These are phyloP conservation scores for Aspergillus panamensis DNA, from an alignment of 495 filamentous ascomycete genomes.

Conservation along the genomic window DNA sequence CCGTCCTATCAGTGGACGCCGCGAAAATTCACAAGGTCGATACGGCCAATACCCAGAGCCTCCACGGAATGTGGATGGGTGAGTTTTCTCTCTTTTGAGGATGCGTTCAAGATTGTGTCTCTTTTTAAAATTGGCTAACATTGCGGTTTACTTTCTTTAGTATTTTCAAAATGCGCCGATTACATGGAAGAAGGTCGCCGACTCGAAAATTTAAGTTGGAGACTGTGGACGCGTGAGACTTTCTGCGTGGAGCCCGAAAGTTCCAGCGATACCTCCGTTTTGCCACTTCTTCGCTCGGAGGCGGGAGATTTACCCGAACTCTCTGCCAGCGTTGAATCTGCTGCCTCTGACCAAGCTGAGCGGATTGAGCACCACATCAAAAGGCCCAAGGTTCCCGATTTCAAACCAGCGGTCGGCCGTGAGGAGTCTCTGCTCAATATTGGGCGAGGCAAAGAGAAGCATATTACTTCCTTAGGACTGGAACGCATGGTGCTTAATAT, in stretches of 20 bases:
- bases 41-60: slow-evolving; percentile 84
- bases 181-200: slow-evolving; percentile 90
- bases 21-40: slow-evolving; percentile 91
- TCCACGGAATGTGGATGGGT: slow-evolving; percentile 99
- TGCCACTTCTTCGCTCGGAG: slow-evolving; percentile 43
- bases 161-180: slow-evolving; percentile 93
- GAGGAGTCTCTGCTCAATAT: slow-evolving; percentile 49
- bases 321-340: slow-evolving; percentile 87
- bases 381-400: slow-evolving; percentile 43
- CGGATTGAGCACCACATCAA: slow-evolving; percentile 64
- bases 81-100: slow-evolving; percentile 71
- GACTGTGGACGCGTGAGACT: slow-evolving; percentile 92
- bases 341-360: slow-evolving; percentile 68
- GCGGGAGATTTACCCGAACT: slow-evolving; percentile 70
- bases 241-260: slow-evolving; percentile 83
- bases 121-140: not conserved
- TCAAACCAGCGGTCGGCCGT: slow-evolving; percentile 44
- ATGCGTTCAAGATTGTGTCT: slow-evolving; percentile 84
- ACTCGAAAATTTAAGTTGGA: slow-evolving; percentile 93
- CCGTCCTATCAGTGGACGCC: slow-evolving; percentile 79
- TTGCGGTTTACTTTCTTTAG: slow-evolving; percentile 37
- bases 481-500: slow-evolving; percentile 91
- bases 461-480: slow-evolving; percentile 82
- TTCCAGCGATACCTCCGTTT: slow-evolving; percentile 42
- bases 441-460: slow-evolving; percentile 74